A percentile compares a stretch with the other conserved stretches of the same genome.
phyloP scores from a whole-genome alignment of 2,329 filamentous ascomycete species.

The Calonectria pauciramosa region DNA sequence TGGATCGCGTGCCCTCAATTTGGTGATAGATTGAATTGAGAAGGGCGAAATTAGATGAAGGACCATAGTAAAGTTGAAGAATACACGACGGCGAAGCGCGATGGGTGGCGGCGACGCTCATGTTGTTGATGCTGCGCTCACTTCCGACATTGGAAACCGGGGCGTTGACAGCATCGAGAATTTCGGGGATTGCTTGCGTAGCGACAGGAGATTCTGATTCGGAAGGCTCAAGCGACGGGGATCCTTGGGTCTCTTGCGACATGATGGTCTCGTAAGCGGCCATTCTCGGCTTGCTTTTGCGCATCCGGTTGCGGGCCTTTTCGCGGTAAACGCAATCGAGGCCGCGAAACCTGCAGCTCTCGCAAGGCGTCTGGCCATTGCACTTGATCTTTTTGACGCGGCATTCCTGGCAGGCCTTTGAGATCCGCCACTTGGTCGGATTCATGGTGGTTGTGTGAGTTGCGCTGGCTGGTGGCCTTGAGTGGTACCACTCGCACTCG shows the following conservation, averaged over 20 bases:
- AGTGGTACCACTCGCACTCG: conserved; percentile 32
- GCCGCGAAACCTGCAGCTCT: conserved; percentile 45
- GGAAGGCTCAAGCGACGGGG: conserved; percentile 36
- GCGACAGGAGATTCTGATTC: conserved; percentile 39
- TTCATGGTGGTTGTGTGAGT: conserved; percentile 37
- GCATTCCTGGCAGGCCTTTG: conserved; percentile 52
- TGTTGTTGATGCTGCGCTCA: conserved; percentile 50
- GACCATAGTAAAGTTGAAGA: conserved; percentile 61
- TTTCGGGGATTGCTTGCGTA: conserved; percentile 34
- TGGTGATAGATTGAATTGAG: conserved; percentile 51
- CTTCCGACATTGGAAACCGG: conserved; percentile 33
- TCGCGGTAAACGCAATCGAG: conserved; percentile 48
- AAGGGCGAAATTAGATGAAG: conserved; percentile 61
- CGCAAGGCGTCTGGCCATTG: conserved; percentile 48
- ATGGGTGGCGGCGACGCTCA: conserved; percentile 61
- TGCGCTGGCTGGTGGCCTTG: conserved; percentile 22
- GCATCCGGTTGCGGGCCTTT: conserved; percentile 49
- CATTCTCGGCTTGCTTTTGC: conserved; percentile 40
- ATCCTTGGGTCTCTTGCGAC: conserved; percentile 34
- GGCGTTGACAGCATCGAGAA: conserved; percentile 17
- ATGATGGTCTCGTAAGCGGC: conserved; percentile 41
- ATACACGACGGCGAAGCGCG: conserved; percentile 58
- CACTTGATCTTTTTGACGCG: conserved; percentile 51
- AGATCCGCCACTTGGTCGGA: conserved; percentile 49
- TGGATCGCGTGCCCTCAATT: conserved; percentile 46